Evolutionary conservation across 2,329 filamentous ascomycete species (phyloP), one percentile per base, ranked within the genome.

Genomic region (Leptographium lundbergii): DNA sequence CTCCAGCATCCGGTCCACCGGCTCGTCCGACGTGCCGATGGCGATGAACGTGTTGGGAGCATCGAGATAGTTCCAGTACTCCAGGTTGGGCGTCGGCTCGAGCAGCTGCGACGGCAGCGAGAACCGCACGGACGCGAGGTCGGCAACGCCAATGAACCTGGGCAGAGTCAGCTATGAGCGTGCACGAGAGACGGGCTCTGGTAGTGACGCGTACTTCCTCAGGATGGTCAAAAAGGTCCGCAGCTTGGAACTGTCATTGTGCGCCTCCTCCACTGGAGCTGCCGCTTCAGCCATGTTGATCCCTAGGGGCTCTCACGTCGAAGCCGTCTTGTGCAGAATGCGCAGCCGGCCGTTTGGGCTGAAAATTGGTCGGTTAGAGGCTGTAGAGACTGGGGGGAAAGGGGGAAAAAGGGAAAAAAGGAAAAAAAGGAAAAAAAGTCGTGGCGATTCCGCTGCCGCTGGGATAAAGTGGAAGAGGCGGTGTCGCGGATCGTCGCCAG

Each of bases 61-160:
- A 73, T 99, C 94, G 70, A 99, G 80, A 69, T 99, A 99, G 69
- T 95, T 95, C 94, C 94, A 99, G 75, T 97, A 99, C 76, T 99
- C 94, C 70, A 99, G 78, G 72, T 99, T 99, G 57, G 94, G 94
- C 4, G 89, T 95, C 42, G 94, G 94, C 72, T 99, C 94, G 68
- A 99, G 82, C 51, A 99, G 84, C 73, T 97, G 92, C 56, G 94
- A 91, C 25, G 94, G 94, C 56, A 99, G 81, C 19, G 92, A 97
- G 76, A 99, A 99, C 66, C 94, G 88, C 63, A 97, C 92, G 59
- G 91, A 84, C 60, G 94, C 94, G 68, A 99, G 94, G 74, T 99
- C 94, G 65, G 91, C 80, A 60, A 99, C 94, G 66, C 94, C 94
- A 67, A 97, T 91, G 73, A 97, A 97, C 71, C 92, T 95, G 36